Base-by-base conservation (phyloP, 2,329 filamentous ascomycete genomes). In the Aureobasidium melanogenum region DNA sequence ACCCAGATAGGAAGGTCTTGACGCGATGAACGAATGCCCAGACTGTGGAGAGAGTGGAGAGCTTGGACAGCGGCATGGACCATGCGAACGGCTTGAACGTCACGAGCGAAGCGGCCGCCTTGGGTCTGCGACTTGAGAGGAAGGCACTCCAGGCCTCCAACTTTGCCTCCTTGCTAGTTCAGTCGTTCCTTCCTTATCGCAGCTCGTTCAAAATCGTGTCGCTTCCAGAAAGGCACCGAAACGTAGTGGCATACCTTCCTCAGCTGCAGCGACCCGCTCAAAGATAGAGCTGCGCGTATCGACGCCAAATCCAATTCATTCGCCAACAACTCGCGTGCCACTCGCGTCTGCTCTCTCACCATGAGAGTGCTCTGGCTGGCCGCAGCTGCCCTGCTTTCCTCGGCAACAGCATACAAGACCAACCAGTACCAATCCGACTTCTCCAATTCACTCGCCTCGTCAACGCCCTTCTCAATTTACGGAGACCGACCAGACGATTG, bases 401-500 rank as follows among this genome's bases (percentile, higher is more conserved):
- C 56, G 24, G 43, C 56, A 12, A 50, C 56, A 30, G 56, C 56
- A 19, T 59, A 48, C 56, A 59, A 59, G 56, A 59, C 56, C 5
- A 50, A 59, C 10, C 56, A 59, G 8, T 59, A 59, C 56, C 22
- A 50, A 24, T 48, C 56, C 17, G 34, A 39, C 34, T 48, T 48
- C 56, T 28, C 56, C 30, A 22, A 58, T 32, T 58, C 54, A 19
- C 22, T 58, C 15, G 34, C 39, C 14, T 43, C 38, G n/a, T 47
- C 54, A 8, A 32, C 56, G 34, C 56, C 56, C 24, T 79, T 91
- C 70, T 82, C 87, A 39, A 76, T 92, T 50, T 83, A 89, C 75
- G 87, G 84, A 66, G 85, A 88, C 69, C 84, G 89, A 54, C 88
- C 91, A 7, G 83, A 83, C 65, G 84, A 88, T 69, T 94, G 90